Conservation (phyloP, 2,329 filamentous ascomycete species). For the Epichloe brachyelytri region DNA sequence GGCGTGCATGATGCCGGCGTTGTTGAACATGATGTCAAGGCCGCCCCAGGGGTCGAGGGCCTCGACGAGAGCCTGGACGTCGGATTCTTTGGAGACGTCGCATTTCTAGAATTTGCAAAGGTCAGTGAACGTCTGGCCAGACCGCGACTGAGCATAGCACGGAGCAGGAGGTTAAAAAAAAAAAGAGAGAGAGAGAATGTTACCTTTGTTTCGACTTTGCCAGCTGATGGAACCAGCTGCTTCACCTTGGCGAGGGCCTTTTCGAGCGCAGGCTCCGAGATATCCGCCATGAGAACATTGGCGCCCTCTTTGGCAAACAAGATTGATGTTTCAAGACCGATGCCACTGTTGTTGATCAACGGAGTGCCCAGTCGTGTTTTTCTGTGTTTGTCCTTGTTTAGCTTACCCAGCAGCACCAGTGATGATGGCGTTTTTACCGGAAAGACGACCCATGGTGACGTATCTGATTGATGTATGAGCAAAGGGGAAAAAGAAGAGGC, state of each 20-base stretch:
- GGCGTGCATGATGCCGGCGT: conserved; percentile 92
- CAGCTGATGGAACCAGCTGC: conserved; percentile 50
- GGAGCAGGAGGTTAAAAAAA: not conserved
- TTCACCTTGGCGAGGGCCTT: conserved; percentile 65
- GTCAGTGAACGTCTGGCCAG: not conserved
- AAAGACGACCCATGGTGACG: conserved; percentile 33
- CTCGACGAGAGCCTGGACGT: conserved; percentile 64
- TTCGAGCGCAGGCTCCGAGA: conserved; percentile 64
- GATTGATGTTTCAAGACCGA: conserved; percentile 83
- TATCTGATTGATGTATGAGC: not conserved
- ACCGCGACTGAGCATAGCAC: not conserved
- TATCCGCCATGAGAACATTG: conserved; percentile 73
- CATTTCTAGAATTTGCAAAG: conserved; percentile 21
- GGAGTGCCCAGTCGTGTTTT: not conserved
- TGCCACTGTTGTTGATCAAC: conserved; percentile 46
- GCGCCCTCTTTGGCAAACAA: conserved; percentile 85
- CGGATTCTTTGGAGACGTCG: conserved; percentile 76
- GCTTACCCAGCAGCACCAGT: conserved; percentile 72
- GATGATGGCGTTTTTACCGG: conserved; percentile 55
- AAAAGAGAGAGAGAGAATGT: not conserved
- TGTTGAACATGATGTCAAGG: conserved; percentile 90
- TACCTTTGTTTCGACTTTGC: conserved; percentile 47
- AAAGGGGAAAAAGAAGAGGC: not conserved
- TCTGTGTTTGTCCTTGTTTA: conserved; percentile 1
- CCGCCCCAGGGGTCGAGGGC: conserved; percentile 74